Conservation (phyloP, 257 asterid species). For the Scutellaria galericulata region DNA sequence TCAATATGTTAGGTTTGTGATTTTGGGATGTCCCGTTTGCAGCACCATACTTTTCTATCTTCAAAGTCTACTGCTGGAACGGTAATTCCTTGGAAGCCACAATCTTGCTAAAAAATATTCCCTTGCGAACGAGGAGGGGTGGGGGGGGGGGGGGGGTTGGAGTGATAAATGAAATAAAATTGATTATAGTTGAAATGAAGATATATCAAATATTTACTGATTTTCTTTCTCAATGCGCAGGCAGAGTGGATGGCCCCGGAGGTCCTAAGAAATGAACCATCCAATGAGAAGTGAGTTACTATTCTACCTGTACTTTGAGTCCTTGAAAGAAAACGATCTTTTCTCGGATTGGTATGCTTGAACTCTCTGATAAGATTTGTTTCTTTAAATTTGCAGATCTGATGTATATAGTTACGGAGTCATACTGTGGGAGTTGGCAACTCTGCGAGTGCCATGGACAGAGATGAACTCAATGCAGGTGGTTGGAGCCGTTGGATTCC, state of each 20-base stretch:
- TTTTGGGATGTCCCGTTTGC: constrained; percentile 96
- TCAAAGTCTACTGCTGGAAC: constrained; percentile 98
- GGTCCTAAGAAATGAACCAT: constrained; percentile 91
- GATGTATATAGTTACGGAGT: constrained; percentile 97
- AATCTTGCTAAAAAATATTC: background rate
- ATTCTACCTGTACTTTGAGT: background rate
- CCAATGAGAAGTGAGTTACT: constrained; percentile 86
- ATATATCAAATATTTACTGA: constrained; percentile 19
- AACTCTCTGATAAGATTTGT: constrained; percentile 27
- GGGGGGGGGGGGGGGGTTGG: background rate
- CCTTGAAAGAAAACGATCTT: constrained; percentile 21
- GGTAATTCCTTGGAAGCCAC: constrained; percentile 52
- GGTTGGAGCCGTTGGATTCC: constrained; percentile 98
- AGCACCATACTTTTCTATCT: constrained; percentile 92
- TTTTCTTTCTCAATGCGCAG: constrained; percentile 51
- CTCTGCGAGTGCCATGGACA: constrained; percentile 85
- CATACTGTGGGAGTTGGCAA: constrained; percentile 94
- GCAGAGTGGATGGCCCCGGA: constrained; percentile 99
- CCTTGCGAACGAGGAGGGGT: background rate
- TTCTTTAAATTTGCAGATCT: constrained; percentile 59
- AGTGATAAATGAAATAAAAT: background rate
- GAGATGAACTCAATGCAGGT: constrained; percentile 99
- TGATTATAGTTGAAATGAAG: constrained; percentile 10
- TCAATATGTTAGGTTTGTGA: constrained; percentile 75
- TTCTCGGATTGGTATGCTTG: background rate